Conservation (phyloP, 352 stramenopile genomes). For the Globisporangium yorkense region DNA sequence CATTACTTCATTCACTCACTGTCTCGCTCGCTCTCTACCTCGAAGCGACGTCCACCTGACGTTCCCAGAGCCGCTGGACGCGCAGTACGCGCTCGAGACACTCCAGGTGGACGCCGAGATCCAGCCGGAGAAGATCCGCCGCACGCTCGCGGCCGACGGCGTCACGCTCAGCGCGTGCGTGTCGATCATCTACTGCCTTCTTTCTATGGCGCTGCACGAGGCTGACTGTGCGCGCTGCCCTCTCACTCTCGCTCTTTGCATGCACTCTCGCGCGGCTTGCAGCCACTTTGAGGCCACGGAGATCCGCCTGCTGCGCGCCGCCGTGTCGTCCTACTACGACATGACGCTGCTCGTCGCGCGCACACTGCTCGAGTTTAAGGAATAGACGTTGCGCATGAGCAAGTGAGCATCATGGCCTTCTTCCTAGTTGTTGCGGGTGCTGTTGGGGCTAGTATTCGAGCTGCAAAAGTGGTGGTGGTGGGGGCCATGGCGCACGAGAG, state of each 20-base stretch:
- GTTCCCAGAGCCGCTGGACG: constrained; percentile 63
- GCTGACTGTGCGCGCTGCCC: too few species aligned
- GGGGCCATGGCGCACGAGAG: constrained; percentile 9
- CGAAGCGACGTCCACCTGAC: constrained; percentile 52
- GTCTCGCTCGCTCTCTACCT: background rate
- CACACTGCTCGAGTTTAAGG: constrained; percentile 83
- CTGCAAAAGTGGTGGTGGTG: constrained; percentile 6
- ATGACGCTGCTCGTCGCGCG: constrained; percentile 71
- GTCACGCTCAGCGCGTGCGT: constrained; percentile 68
- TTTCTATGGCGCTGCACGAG: background rate
- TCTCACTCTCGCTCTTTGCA: background rate
- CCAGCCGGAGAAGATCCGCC: constrained; percentile 82
- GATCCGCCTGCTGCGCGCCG: constrained; percentile 75
- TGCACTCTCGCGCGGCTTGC: background rate
- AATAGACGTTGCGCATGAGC: constrained; percentile 25
- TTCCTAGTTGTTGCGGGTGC: too few species aligned
- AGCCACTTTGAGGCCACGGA: constrained; percentile 82
- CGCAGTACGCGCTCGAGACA: constrained; percentile 64
- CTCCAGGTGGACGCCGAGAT: constrained; percentile 87
- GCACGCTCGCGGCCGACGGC: constrained; percentile 54
- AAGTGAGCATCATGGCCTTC: too few species aligned
- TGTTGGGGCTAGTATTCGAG: background rate
- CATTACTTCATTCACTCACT: background rate
- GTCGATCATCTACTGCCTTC: constrained; percentile 1
- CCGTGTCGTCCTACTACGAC: constrained; percentile 85